Conservation (phyloP, 148 eudicot genomes). For the Linanthus parryae region DNA sequence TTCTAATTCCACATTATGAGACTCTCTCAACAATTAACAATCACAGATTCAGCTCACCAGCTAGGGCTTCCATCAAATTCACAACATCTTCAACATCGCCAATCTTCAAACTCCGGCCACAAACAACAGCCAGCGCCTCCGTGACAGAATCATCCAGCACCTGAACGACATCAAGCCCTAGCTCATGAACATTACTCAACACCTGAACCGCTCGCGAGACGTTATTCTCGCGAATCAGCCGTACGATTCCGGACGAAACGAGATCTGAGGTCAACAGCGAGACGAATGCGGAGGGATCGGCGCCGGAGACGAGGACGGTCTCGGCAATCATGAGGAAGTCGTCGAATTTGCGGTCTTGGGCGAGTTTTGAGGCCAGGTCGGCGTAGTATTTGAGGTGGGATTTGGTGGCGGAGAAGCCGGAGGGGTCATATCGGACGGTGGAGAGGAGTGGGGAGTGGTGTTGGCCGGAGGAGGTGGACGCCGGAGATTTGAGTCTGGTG, state of each 20-base stretch:
- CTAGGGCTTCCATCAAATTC: slow-evolving; percentile 43
- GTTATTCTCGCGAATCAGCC: slow-evolving; percentile 35
- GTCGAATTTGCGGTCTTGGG: slow-evolving; percentile 38
- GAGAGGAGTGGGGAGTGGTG: slow-evolving; percentile 18
- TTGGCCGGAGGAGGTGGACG: slow-evolving; percentile 19
- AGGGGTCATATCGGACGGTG: slow-evolving; percentile 24
- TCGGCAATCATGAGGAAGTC: slow-evolving; percentile 53
- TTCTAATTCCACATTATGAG: neutral
- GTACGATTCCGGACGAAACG: slow-evolving; percentile 33
- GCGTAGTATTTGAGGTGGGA: slow-evolving; percentile 29
- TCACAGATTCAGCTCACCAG: slow-evolving; percentile 27
- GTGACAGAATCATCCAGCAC: slow-evolving; percentile 42
- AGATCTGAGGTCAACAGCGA: slow-evolving; percentile 27
- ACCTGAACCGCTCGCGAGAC: slow-evolving; percentile 24
- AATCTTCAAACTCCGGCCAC: slow-evolving; percentile 17
- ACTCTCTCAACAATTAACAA: neutral
- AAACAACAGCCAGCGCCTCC: slow-evolving; percentile 34
- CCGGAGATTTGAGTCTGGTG: slow-evolving; percentile 7
- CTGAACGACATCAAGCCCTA: slow-evolving; percentile 48
- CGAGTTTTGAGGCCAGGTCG: slow-evolving; percentile 52
- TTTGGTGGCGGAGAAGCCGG: slow-evolving; percentile 1
- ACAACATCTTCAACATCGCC: slow-evolving; percentile 44
- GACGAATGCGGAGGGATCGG: slow-evolving; percentile 21
- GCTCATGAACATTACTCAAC: slow-evolving; percentile 29
- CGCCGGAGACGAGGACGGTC: slow-evolving; percentile 27